Evolutionary conservation across 306 rosid species (phyloP).

Genomic region (Notholithocarpus densiflorus): DNA sequence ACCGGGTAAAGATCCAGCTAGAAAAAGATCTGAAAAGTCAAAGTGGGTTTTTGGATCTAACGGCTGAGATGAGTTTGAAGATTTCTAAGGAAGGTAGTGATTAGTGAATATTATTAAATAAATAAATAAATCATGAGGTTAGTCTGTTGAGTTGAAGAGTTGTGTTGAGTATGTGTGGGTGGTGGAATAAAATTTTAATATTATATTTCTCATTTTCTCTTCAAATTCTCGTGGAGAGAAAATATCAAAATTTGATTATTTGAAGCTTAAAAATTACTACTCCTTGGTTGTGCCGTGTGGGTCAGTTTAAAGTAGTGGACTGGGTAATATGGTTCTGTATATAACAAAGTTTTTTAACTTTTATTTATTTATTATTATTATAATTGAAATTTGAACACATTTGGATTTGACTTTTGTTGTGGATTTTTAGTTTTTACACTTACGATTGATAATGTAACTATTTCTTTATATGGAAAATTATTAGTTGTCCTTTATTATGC

Average conservation of each 20-base stretch:
- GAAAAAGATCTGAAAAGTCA: constrained; percentile 28
- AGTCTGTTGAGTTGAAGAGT: not conserved
- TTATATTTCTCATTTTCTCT: too few relatives aligned
- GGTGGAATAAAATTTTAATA: not conserved
- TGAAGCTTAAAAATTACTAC: too few relatives aligned
- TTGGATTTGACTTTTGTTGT: too few relatives aligned
- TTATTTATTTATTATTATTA: not conserved
- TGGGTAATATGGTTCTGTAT: not conserved
- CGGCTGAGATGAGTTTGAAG: constrained; percentile 43
- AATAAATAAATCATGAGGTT: not conserved
- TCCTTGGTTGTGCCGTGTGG: not conserved
- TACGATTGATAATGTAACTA: too few relatives aligned
- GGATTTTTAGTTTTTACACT: too few relatives aligned
- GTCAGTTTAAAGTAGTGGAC: not conserved
- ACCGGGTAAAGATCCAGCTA: constrained; percentile 33
- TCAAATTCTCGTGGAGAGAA: not conserved
- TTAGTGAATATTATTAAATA: too few relatives aligned
- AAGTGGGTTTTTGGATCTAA: constrained; percentile 30
- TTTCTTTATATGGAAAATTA: too few relatives aligned
- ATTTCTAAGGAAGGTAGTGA: constrained; percentile 15
- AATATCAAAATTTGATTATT: not conserved
- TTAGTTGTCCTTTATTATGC: too few relatives aligned
- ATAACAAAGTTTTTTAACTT: not conserved
- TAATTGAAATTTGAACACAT: too few relatives aligned
- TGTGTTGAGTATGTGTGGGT: constrained; percentile 3